Base-by-base conservation (phyloP, 306 rosid genomes). In the Casuarina cunninghamiana region DNA sequence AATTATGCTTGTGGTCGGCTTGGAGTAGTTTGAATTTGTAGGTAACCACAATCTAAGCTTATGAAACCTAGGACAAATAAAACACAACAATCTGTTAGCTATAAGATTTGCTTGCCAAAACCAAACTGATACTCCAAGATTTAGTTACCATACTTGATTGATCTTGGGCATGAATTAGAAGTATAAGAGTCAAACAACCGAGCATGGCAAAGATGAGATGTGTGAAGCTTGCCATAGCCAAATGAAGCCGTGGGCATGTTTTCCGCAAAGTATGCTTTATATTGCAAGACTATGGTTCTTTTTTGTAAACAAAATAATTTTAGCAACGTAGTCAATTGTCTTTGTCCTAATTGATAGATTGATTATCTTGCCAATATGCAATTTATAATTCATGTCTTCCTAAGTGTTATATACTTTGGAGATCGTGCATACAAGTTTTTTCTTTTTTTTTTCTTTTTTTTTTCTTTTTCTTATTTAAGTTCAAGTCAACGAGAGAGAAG, bases 11-110 rank as follows among this genome's bases (percentile, higher is more conserved):
- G 83, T 87, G 42, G n/a, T 48, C 0, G 2, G 1, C 15, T 87
- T 86, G 6, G 60, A 16, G 37, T 73, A 87, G 38, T 3, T 43
- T 4, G 7, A 43, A 5, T 74, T 57, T 41, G 54, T 79, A 9
- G 49, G 9, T 61, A 79, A 41, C 42, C 87, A 1, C 87, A 87
- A 41, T 81, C 83, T 17, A 62, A 4, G 68, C 44, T 62, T 37
- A 37, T 62, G 68, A 37, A 62, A 43, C 17, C 68, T 37, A 17
- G 15, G 19, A 35, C 10, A 62, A 17, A 13, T 1, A 13, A 62
- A 17, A 35, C 15, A 58, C n/a, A 62, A 9, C 1, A 62, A 37
- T 62, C 11, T 42, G 2, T 60, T 5, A 60, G 5, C 41, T 32
- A 26, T 5, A 3, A 26, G 10, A 6, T 0, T 3, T 26, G 66